A percentile compares a stretch with the other conserved stretches of the same genome.
These are phyloP conservation scores for Stemphylium beticola DNA, from an alignment of 2,329 filamentous ascomycete genomes.

Conservation along the genomic window DNA sequence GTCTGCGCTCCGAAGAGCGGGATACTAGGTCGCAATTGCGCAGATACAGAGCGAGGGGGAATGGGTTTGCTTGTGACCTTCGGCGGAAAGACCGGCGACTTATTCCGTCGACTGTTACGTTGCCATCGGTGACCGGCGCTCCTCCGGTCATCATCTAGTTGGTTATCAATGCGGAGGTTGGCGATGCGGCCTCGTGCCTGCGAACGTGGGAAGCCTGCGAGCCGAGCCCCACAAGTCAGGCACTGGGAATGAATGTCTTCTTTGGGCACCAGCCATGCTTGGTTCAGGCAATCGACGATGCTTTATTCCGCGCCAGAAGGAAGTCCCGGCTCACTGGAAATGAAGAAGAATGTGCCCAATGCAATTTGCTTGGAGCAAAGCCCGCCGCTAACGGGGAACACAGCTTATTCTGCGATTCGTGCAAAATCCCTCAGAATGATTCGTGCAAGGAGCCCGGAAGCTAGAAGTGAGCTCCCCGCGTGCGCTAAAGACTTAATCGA, in stretches of 20 bases:
- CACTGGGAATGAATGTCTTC: constrained; percentile 19
- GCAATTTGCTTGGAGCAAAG: constrained; percentile 13
- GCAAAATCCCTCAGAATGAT: constrained; percentile 19
- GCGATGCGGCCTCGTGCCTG: constrained; percentile 15
- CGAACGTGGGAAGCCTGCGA: constrained; percentile 11
- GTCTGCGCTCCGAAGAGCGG: constrained; percentile 12
- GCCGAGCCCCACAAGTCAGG: constrained; percentile 14
- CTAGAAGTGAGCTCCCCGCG: constrained; percentile 37
- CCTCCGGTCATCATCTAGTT: constrained; percentile 7
- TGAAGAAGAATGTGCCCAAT: constrained; percentile 8
- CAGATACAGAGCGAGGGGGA: constrained; percentile 5
- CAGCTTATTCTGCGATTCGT: constrained; percentile 21
- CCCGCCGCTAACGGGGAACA: constrained; percentile 11
- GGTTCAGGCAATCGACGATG: constrained; percentile 18
- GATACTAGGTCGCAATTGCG: constrained; percentile 8
- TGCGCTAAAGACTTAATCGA: constrained; percentile 30
- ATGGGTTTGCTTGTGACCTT: constrained; percentile 13
- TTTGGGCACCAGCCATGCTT: constrained; percentile 12
- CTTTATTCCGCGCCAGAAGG: constrained; percentile 14
- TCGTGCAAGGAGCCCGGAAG: constrained; percentile 31
- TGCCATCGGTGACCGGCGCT: constrained; percentile 18
- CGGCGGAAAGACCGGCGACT: constrained; percentile 7
- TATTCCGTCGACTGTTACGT: constrained; percentile 6
- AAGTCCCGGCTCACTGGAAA: constrained; percentile 23
- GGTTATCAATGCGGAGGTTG: constrained; percentile 14